Evolutionary conservation across 345 rosid species (phyloP), one percentile per base, ranked within the genome.

Genomic region (Populus pruinosa): DNA sequence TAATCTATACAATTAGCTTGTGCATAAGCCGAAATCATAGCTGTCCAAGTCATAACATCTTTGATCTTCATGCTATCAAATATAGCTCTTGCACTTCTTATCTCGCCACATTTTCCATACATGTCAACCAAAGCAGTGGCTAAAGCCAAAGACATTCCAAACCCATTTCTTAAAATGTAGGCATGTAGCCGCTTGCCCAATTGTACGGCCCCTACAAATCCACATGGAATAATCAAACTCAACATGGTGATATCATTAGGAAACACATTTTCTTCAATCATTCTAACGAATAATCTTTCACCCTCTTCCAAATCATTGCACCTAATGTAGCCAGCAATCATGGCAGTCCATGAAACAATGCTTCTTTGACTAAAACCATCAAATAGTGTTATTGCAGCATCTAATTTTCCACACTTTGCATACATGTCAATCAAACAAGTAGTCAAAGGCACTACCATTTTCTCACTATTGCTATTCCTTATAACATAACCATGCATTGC

Each of bases 401-500:
- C 74, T 71, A 87, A 71, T 78, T 85, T 77, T 44, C 91, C 90
- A 76, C 96, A 93, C 79, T 95, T 95, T 3, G 94, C 88, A 74
- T 93, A 95, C 76, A 95, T 78, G 87, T 93, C 96, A 75, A 95
- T 91, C 89, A 95, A 86, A 73, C 99, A 76, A 77, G 91, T 80
- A 36, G 77, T 18, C 23, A 88, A 11, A 31, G 68, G 66, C 47
- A 81, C 66, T 68, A 79, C 77, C 82, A 85, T 67, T 71, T 74
- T 73, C 81, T 79, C 84, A 78, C 21, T 70, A 47, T 16, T 6
- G 23, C 62, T 33, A 81, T 82, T 88, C 83, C 88, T 83, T 70
- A 76, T n/a, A 73, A 77, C 86, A 83, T 74, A 83, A 77, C 81
- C 85, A 72, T 88, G 89, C 79, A 85, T 63, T 18, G 72, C 78